Evolutionary conservation across 306 rosid genomes (phyloP), one percentile per base, ranked within the genome.

Genomic region (Acacia melanoxylon): DNA sequence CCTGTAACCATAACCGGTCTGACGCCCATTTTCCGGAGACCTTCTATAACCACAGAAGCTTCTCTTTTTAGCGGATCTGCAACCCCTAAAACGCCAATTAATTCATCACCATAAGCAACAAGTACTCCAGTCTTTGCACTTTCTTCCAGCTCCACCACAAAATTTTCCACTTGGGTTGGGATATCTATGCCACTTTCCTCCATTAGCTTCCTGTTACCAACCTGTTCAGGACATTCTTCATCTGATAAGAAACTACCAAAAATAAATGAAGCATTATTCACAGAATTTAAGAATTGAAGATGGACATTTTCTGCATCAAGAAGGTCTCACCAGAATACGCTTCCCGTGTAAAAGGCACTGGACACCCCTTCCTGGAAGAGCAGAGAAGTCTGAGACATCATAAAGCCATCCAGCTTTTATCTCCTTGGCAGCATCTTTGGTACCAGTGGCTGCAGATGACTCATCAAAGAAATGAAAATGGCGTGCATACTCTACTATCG

Each of bases 61-160:
- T 91, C 95, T 86, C 95, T 88, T 82, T 91, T 91, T 35, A 89
- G 85, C 6, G 95, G 93, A 67, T 91, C 95, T 6, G 95, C 95
- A 76, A 91, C 89, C 83, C 95, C 95, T 88, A 91, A 82, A 49
- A 83, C 86, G 46, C 95, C 95, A 65, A 84, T 77, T 85, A 73
- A 73, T 51, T 49, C 59, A 40, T 83, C 86, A 49, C 84, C 89
- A 81, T 63, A 88, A 72, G 91, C 87, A 31, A 91, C 91, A n/a
- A 91, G 89, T 82, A 89, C 85, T 35, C 93, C 92, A 15, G 95
- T 91, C 62, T 82, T 86, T 24, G 93, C 95, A 88, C 92, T 82
- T 85, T 89, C 95, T 85, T 91, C 95, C 25, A 91, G 87, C 61
- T 91, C 93, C 56, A 89, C 87, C 10, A 91, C 86, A 66, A 85